phyloP scores from a whole-genome alignment of 2,329 filamentous ascomycete genomes.

The Neofusicoccum sp. region DNA sequence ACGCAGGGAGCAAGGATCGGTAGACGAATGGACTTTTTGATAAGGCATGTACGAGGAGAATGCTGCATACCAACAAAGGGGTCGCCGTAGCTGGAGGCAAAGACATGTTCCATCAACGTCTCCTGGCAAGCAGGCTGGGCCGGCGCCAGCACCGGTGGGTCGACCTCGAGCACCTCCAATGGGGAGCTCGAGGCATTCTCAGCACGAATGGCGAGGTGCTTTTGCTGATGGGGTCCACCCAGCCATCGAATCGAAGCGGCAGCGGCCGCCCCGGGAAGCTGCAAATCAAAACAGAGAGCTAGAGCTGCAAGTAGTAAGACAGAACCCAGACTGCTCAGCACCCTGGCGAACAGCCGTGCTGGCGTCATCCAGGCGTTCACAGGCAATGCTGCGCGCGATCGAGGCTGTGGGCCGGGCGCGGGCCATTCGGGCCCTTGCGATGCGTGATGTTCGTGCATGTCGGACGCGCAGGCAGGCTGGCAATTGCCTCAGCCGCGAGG shows the following conservation, averaged over 20 bases:
- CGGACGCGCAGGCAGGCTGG: not conserved
- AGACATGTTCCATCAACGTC: conserved; percentile 70
- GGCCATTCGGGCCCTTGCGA: conserved; percentile 9
- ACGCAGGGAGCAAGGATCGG: conserved; percentile 9
- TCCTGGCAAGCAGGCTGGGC: conserved; percentile 49
- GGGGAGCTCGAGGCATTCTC: conserved; percentile 27
- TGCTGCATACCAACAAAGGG: conserved; percentile 65
- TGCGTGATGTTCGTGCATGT: conserved; percentile 8
- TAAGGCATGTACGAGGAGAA: conserved; percentile 2
- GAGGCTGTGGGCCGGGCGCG: not conserved
- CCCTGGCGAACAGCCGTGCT: not conserved
- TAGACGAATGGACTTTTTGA: conserved; percentile 7
- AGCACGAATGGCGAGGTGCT: conserved; percentile 9
- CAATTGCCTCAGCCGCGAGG: conserved; percentile 5
- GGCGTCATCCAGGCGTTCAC: not conserved
- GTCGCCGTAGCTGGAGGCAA: conserved; percentile 71
- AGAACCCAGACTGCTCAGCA: conserved; percentile 1
- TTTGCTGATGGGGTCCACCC: not conserved
- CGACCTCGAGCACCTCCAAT: conserved; percentile 70
- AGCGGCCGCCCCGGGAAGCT: conserved; percentile 5
- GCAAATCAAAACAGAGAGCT: not conserved
- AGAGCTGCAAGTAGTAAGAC: conserved; percentile 18
- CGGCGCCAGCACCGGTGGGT: conserved; percentile 64
- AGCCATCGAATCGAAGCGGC: not conserved
- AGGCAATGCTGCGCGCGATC: not conserved